These are phyloP conservation scores for Lachancea waltii DNA, from an alignment of 805 yeast species.

Conservation along the genomic window DNA sequence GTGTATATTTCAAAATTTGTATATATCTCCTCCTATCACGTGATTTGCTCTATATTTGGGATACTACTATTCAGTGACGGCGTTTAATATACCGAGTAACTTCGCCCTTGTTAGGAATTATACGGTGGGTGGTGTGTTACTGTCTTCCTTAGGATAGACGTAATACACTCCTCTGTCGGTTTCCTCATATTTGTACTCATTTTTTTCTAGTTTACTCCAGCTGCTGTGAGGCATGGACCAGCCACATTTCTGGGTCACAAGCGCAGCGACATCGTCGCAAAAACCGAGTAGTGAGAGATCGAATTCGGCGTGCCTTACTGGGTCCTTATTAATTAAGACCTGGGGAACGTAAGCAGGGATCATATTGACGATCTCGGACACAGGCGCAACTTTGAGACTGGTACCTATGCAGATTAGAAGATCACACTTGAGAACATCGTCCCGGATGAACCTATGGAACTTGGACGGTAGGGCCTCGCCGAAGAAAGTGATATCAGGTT, in stretches of 20 bases:
- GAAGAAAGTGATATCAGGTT: slow-evolving; percentile 89
- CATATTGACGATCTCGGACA: slow-evolving; percentile 75
- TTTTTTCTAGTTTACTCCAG: slow-evolving; percentile 32
- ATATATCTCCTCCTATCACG: slow-evolving; percentile 2
- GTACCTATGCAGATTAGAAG: slow-evolving; percentile 82
- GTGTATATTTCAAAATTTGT: too few relatives aligned
- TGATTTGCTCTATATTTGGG: slow-evolving; percentile 2
- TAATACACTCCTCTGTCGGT: slow-evolving; percentile 29
- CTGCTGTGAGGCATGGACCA: slow-evolving; percentile 59
- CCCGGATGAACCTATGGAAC: slow-evolving; percentile 53
- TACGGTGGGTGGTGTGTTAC: neutral
- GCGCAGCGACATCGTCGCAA: slow-evolving; percentile 77
- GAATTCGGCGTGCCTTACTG: slow-evolving; percentile 68
- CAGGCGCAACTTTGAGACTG: slow-evolving; percentile 88
- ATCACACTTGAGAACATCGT: slow-evolving; percentile 67
- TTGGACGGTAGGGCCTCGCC: slow-evolving; percentile 74
- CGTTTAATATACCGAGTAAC: neutral
- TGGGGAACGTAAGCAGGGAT: slow-evolving; percentile 74
- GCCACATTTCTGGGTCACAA: slow-evolving; percentile 47
- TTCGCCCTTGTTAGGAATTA: neutral
- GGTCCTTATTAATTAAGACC: slow-evolving; percentile 69
- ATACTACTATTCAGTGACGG: too few relatives aligned
- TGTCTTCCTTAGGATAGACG: slow-evolving; percentile 14
- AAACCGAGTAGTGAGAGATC: slow-evolving; percentile 71
- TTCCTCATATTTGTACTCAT: slow-evolving; percentile 18